A percentile compares a stretch with the other conserved stretches of the same genome.
phyloP scores from a whole-genome alignment of 495 filamentous ascomycete genomes.

The Rostrohypoxylon terebratum region DNA sequence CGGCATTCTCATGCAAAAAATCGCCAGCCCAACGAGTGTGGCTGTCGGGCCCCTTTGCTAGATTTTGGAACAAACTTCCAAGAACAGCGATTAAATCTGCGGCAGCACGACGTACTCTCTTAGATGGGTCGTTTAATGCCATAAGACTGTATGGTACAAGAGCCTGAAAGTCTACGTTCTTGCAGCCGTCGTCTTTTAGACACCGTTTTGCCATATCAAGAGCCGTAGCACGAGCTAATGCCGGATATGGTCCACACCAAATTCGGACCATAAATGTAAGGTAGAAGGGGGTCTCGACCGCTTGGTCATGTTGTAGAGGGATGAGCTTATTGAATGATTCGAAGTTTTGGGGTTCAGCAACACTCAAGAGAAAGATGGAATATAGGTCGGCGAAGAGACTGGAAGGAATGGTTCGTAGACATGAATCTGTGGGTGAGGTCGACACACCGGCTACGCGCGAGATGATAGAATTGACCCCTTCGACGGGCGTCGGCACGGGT shows the following conservation, averaged over 20 bases:
- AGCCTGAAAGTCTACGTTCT: conserved; percentile 76
- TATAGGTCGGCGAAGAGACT: conserved; percentile 67
- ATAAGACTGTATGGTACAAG: conserved; percentile 80
- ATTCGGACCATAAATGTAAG: conserved; percentile 80
- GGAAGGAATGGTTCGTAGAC: conserved; percentile 57
- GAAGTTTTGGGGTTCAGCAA: conserved; percentile 62
- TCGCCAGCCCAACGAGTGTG: conserved; percentile 52
- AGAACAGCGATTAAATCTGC: conserved; percentile 70
- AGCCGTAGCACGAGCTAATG: conserved; percentile 73
- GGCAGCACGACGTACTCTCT: conserved; percentile 78
- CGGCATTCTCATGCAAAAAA: conserved; percentile 62
- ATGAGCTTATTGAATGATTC: conserved; percentile 68
- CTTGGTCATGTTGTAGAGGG: conserved; percentile 67
- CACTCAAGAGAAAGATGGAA: conserved; percentile 71
- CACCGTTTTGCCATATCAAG: conserved; percentile 68
- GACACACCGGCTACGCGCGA: conserved; percentile 50
- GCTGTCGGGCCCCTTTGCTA: conserved; percentile 38
- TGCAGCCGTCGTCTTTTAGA: conserved; percentile 61
- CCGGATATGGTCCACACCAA: conserved; percentile 78
- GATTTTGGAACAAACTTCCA: conserved; percentile 43
- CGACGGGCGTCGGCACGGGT: conserved; percentile 25
- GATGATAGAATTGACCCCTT: conserved; percentile 43
- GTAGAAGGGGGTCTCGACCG: conserved; percentile 71
- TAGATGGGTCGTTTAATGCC: conserved; percentile 78
- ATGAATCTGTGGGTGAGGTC: conserved; percentile 59